Evolutionary conservation across 352 stramenopile species (phyloP), one percentile per base, ranked within the genome.

Genomic region (Globisporangium sylvaticum): DNA sequence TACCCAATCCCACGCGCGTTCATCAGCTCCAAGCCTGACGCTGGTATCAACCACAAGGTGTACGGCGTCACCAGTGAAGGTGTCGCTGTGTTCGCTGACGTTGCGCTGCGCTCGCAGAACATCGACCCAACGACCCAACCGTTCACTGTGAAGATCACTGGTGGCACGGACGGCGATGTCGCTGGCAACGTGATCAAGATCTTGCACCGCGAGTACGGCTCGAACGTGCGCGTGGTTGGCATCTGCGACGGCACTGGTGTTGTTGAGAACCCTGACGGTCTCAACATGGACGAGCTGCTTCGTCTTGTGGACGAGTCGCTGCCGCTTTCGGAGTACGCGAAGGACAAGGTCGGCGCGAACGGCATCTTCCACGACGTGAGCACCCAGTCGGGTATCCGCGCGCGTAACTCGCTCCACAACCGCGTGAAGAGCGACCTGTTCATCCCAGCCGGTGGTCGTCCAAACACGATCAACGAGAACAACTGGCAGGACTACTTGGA

Each of bases 121-220:
- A 93, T 94, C 37, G 84, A 94, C 74, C 83, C 83, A 4, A 84
- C 68, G 32, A 89, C 79, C 31, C 75, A 92, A 65, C 77, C 85
- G 20, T 91, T 92, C 68, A 91, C 85, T 31, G 76, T 91, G 54
- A 91, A 90, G 78, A 91, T 95, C 69, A 99, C 96, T 25, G 96
- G 97, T 56, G 97, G 97, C 31, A 97, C 97, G 7, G 97, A 99
- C 77, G 97, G 97, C 25, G 97, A 99, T 71, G 96, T 99, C 7
- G 97, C 92, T 53, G 97, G 96, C 34, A 99, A 99, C 74, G 96
- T 98, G 68, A 97, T 99, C 64, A 98, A 98, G 74, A 99, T 99
- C 72, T 73, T 99, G 58, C 72, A 95, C 77, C 88, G 97, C 29
- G 96, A 99, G 66, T 89, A 90, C 68, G 83, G 83, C 66, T 96